These are phyloP conservation scores for Panaeolus papilionaceus DNA, from an alignment of 768 basidiomycete species.

Conservation along the genomic window DNA sequence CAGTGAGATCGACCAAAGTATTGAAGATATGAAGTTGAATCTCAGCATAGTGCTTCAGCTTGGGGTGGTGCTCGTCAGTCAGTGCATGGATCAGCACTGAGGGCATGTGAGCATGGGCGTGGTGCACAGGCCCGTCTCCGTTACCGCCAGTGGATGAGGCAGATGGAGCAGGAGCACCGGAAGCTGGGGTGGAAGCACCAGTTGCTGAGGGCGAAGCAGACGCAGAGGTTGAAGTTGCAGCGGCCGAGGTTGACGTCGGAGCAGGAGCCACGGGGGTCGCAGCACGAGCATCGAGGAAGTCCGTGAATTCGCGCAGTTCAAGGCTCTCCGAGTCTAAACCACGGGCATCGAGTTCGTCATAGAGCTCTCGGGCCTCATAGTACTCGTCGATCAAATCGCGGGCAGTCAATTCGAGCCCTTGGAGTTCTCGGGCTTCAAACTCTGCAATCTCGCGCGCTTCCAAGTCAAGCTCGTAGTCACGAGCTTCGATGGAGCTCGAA, in stretches of 20 bases:
- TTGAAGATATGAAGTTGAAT: constrained; percentile 6
- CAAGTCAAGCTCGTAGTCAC: constrained; percentile 22
- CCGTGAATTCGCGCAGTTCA: constrained; percentile 26
- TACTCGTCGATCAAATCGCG: constrained; percentile 20
- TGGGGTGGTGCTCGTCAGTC: constrained; percentile 13
- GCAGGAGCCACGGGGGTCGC: constrained; percentile 16
- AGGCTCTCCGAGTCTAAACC: constrained; percentile 21
- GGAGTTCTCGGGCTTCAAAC: constrained; percentile 14
- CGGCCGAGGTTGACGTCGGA: not conserved
- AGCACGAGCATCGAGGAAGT: constrained; percentile 23
- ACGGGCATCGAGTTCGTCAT: constrained; percentile 25
- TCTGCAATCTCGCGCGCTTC: constrained; percentile 22
- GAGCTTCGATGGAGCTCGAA: constrained; percentile 22
- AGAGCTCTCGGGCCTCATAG: not conserved
- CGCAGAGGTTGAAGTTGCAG: not conserved
- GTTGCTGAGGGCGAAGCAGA: not conserved
- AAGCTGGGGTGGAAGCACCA: not conserved
- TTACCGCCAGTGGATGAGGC: not conserved
- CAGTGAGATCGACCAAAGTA: constrained; percentile 6
- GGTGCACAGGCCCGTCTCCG: not conserved
- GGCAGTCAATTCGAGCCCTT: constrained; percentile 7
- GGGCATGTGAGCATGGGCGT: constrained; percentile 8
- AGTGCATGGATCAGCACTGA: not conserved
- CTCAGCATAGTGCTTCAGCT: constrained; percentile 13
- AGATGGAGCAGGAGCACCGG: not conserved